Evolutionary conservation across 2,329 filamentous ascomycete genomes (phyloP), one percentile per base, ranked within the genome.

Genomic region (Diplodia seriata): DNA sequence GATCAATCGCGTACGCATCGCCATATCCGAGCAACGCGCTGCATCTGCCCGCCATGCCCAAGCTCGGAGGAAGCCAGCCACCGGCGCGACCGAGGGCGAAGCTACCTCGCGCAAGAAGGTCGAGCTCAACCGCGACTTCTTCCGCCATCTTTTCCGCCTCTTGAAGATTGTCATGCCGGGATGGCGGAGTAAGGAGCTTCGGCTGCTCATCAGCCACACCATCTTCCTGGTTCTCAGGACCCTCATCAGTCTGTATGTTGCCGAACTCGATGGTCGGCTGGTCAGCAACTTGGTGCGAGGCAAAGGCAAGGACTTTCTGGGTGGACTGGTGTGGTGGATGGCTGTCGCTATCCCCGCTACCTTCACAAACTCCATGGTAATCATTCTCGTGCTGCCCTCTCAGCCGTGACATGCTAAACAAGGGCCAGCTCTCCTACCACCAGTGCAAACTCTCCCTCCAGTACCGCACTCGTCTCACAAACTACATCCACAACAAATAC

Each of bases 291-390:
- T 99, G 67, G 94, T 99, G 55, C 90, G 93, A 79, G 95, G 95
- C 1, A 95, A 90, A 72, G 95, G 94, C 18, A 92, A 89, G 78
- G 93, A 97, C 72, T 99, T 99, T 72, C 76, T 98, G 73, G 89
- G 90, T 73, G 89, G 93, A 0, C 89, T 99, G 73, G 87, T 96
- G 6, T 97, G 94, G 93, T 99, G 95, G 95, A 99, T 99, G 95
- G 79, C 94, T 67, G 95, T 99, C 72, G 94, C 95, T 31, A 86
- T 99, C 18, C 95, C 95, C 11, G 95, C 95, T 1, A 98, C 95
- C 0, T 97, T 98, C 78, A 99, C 95, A 50, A 99, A 99, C 80
- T 97, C 94, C 0, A 99, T 99, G 95, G 92, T 95, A 80, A 59
- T 3, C 5, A 33, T 2, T 4, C 47, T 5, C 11, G 12, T 18